Base-by-base conservation (phyloP, 805 yeast genomes). In the Sporopachydermia lactativora region DNA sequence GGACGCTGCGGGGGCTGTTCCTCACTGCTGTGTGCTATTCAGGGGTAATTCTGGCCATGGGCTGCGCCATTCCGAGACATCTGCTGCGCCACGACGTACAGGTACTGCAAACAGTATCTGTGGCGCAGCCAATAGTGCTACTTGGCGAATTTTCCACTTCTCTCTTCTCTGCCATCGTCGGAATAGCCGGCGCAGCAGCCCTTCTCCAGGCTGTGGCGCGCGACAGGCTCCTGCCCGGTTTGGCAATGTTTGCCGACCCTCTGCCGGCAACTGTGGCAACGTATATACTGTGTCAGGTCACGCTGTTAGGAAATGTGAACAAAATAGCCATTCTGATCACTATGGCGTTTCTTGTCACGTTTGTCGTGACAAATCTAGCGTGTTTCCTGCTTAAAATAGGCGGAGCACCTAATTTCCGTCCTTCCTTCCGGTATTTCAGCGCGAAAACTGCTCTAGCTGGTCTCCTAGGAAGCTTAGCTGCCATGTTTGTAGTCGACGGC, bases 361-460 rank as follows among this genome's bases (percentile, higher is more conserved):
- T 92, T 52, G 79, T 89, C 38, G 95, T 89, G 2, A 86, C 94
- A 28, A 92, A 92, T 52, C 58, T 89, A 46, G 97, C 98, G 2
- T 94, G 98, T 56, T 86, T 89, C 54, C 60, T 92, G 41, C 66
- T 92, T 49, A 81, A 79, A 47, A 62, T 92, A 3, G 92, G 96
- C 0, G 75, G 95, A 1, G 98, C 98, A 3, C 98, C 99, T n/a
- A 92, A 94, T 57, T 92, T 92, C 60, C 66, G 99, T 52, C 99
- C 99, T 3, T 83, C 95, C 3, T 92, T 92, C 68, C 78, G 73
- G 43, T 92, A 78, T 52, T 92, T 92, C 62, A 80, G 75, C 50
- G 70, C 86, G 38, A 66, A 71, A 36, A 85, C 97, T 0, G 97
- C 98, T 0, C 68, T 77, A 2, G 50, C 70, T 2, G 99, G 97